phyloP scores from a whole-genome alignment of 2,329 filamentous ascomycete genomes.

The Fusarium aywerte region DNA sequence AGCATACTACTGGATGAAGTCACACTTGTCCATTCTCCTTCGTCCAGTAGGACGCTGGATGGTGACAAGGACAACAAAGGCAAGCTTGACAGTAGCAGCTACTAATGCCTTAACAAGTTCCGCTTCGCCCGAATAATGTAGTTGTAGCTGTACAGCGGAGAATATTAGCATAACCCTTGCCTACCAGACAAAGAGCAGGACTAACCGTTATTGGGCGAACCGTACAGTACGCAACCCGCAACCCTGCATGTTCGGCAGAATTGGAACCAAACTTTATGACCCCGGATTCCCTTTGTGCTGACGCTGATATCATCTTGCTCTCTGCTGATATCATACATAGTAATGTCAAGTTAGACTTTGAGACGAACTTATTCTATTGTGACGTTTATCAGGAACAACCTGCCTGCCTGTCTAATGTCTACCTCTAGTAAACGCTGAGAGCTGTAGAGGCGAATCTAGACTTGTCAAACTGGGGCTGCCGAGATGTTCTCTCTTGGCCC shows the following conservation, averaged over 20 bases:
- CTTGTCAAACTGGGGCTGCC: constrained; percentile 18
- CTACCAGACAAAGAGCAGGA: constrained; percentile 4
- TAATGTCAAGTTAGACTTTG: constrained; percentile 18
- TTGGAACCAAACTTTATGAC: constrained; percentile 4
- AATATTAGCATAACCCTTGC: not conserved
- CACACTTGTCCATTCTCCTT: too few relatives aligned
- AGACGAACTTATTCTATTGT: not conserved
- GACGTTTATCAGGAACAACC: not conserved
- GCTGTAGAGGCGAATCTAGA: constrained; percentile 4
- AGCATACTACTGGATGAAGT: not conserved
- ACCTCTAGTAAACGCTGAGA: not conserved
- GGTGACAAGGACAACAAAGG: not conserved
- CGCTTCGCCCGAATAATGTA: not conserved
- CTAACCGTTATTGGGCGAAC: constrained; percentile 23
- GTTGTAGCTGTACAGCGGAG: not conserved
- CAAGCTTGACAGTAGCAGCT: not conserved
- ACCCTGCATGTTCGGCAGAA: constrained; percentile 15
- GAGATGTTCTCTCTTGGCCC: constrained; percentile 37
- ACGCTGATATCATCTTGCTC: constrained; percentile 36
- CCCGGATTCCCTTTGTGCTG: constrained; percentile 15
- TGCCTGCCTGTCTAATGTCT: not conserved
- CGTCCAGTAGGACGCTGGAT: not conserved
- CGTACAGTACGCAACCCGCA: constrained; percentile 1
- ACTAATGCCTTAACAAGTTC: not conserved
- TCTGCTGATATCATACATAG: constrained; percentile 32